These are phyloP conservation scores for Dujonia santamariae DNA, from an alignment of 1,139 yeast genomes.

Conservation along the genomic window DNA sequence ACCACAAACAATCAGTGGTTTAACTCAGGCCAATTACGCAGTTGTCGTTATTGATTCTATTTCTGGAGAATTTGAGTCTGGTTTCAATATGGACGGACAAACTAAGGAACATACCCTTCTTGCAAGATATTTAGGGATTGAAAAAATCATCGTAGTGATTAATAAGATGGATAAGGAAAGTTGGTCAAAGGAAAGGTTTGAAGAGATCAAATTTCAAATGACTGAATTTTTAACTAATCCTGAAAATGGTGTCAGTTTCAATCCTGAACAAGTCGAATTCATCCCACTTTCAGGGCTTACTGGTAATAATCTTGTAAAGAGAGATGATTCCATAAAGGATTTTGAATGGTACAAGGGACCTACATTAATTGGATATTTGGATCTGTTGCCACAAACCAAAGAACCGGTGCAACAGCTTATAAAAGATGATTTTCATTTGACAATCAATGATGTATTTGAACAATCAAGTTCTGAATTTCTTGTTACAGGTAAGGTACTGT, in stretches of 20 bases:
- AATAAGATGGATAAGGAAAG: conserved; percentile 82
- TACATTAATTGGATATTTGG: conserved; percentile 60
- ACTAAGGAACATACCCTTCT: conserved; percentile 90
- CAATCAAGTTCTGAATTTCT: conserved; percentile 38
- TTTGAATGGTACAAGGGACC: conserved; percentile 66
- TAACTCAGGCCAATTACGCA: conserved; percentile 63
- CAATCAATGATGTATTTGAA: conserved; percentile 48
- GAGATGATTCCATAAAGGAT: conserved; percentile 25
- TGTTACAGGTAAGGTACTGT: conserved; percentile 68
- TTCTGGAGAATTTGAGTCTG: conserved; percentile 84
- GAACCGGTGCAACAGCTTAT: conserved; percentile 16
- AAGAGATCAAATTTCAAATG: conserved; percentile 58
- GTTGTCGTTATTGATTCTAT: conserved; percentile 75
- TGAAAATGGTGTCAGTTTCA: conserved; percentile 53
- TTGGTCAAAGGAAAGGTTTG: conserved; percentile 68
- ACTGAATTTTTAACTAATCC: conserved; percentile 50
- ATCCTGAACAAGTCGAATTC: conserved; percentile 49
- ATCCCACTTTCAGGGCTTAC: conserved; percentile 85
- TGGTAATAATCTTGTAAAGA: conserved; percentile 74
- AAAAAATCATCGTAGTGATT: conserved; percentile 68
- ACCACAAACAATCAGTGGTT: conserved; percentile 54
- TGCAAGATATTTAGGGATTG: conserved; percentile 82
- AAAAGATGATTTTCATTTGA: conserved; percentile 42
- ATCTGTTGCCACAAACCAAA: conserved; percentile 21
- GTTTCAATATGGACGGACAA: conserved; percentile 85